Percentiles rank a stretch among this genome's conserved stretches.
phyloP scores from a whole-genome alignment of 164 flowering plant genomes.

The Platanus orientalis region DNA sequence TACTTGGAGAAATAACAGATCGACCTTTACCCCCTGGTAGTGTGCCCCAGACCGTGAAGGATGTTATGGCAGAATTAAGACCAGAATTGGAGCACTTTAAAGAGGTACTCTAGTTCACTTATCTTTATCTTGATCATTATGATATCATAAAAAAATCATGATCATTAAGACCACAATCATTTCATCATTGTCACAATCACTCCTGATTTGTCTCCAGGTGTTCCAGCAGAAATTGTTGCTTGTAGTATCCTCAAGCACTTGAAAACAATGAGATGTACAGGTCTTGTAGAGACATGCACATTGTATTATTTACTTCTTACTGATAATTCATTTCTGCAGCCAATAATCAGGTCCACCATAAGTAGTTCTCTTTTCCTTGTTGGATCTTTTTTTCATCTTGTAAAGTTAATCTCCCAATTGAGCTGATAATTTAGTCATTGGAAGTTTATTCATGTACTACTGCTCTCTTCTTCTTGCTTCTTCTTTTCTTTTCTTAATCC shows the following conservation, averaged over 20 bases:
- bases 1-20: constrained; percentile 17
- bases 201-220: constrained; percentile 26
- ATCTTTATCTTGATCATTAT: not conserved
- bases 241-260: constrained; percentile 16
- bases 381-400: too few relatives aligned
- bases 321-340: constrained; percentile 6
- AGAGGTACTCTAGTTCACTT: constrained; percentile 21
- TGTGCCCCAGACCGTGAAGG: constrained; percentile 15
- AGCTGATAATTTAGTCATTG: too few relatives aligned
- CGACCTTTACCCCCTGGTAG: constrained; percentile 7
- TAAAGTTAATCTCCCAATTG: too few relatives aligned
- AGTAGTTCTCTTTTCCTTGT: not conserved
- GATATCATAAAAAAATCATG: too few relatives aligned
- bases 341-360: constrained; percentile 3
- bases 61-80: constrained; percentile 23
- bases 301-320: not conserved
- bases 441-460: too few relatives aligned
- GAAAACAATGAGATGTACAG: constrained; percentile 10
- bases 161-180: not conserved
- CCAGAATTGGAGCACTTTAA: constrained; percentile 43
- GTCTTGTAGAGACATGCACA: not conserved
- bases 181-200: not conserved
- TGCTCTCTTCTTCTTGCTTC: too few relatives aligned
- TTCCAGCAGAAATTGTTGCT: constrained; percentile 23
- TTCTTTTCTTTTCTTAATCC: too few relatives aligned